Evolutionary conservation across 306 rosid species (phyloP), one percentile per base, ranked within the genome.

Genomic region (Myrica gale): DNA sequence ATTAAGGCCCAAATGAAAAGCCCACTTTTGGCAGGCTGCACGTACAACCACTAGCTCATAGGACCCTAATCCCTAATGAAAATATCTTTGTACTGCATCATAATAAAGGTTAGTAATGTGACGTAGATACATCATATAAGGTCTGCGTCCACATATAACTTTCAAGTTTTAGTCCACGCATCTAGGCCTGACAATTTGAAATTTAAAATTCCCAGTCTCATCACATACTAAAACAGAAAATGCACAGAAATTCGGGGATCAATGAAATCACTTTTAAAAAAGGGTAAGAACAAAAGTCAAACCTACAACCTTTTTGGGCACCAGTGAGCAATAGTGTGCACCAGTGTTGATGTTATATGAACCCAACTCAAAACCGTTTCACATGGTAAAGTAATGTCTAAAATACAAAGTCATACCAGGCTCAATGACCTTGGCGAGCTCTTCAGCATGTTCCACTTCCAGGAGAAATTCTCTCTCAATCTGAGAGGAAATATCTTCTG

Each of bases 381-480:
- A n/a, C 21, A 41, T 42, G 13, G 32, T 61, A 26, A 58, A 52
- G 57, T 50, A 48, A 52, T 52, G 57, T 58, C 65, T 15, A 61
- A 77, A 77, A 50, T 23, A 51, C 13, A 57, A 81, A 79, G 66
- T 53, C 85, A 73, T 89, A 96, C 99, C 98, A n/a, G 97, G 91
- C 73, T 90, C 89, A 81, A 96, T 79, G 69, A 78, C 83, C 89
- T 87, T 96, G 32, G 99, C 91, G 83, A 96, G 96, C 66, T 90
- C 89, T 85, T 96, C 98, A 37, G 99, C 98, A 79, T 82, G 93
- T 79, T 92, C 90, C 74, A 88, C 86, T 80, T 92, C 98, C 83
- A 84, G 85, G 69, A 92, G 91, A 88, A 96, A 92, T 32, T 89
- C 90, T 70, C 89, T 82, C 90, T 90, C 96, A 84, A 96, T 89